Base-by-base conservation (phyloP, 2,329 filamentous ascomycete species). In the Aspergillus melleus region DNA sequence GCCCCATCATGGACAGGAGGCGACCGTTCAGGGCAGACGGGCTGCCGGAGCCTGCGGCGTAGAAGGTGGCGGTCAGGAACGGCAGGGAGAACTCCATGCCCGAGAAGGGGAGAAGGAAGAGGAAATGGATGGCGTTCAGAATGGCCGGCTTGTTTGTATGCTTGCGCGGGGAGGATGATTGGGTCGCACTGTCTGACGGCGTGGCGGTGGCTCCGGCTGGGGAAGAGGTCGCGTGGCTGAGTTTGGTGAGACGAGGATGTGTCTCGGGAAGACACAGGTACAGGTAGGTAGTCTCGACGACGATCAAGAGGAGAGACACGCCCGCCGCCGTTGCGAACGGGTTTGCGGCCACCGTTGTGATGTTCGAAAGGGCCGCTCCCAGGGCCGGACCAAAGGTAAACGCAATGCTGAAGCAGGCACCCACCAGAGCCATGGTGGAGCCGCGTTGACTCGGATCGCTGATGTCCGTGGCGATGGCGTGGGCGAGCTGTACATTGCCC, bases 11-110 rank as follows among this genome's bases (percentile, higher is more conserved):
- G 6, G 95, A 94, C 2, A 99, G 86, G 2, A 99, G 83, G 11
- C 88, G 86, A 16, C 95, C 95, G 65, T 96, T 96, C 55, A 91
- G 85, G 49, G 87, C 85, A 0, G 92, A 89, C 0, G 79, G 78
- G 55, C 73, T 79, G 42, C 70, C 63, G n/a, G 70, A 70, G 19
- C 66, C 67, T 73, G 95, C 96, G 9, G 85, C 85, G 75, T 98
- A 98, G 49, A 99, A 85, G 55, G 96, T 94, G 70, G 95, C 96
- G 0, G 94, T 98, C 87, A 99, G 93, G 75, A 99, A 99, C 0
- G 95, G 93, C 3, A 99, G 84, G 0, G 92, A 96, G 76, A 96
- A 98, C 74, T 99, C 95, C 90, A 99, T 94, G 61, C 95, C 95
- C 2, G 92, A 96, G 79, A 99, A 99, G 78, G 96, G 96, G 12